Conservation (phyloP, 345 rosid species). For the Capsella bursapastoris region DNA sequence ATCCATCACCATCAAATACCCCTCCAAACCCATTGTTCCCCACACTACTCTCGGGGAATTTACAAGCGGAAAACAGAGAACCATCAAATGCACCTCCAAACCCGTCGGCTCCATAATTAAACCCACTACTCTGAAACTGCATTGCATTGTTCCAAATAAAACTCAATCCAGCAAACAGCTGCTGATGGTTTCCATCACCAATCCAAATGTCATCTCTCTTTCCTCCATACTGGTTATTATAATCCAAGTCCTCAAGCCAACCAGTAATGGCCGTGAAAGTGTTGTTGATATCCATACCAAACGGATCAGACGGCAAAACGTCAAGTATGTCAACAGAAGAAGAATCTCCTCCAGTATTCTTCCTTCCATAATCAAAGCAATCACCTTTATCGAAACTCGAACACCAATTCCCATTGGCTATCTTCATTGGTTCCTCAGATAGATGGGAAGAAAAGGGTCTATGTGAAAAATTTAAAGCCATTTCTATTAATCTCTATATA, state of each 20-base stretch:
- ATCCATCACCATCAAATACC: constrained; percentile 37
- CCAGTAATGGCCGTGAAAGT: constrained; percentile 84
- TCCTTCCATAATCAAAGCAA: constrained; percentile 66
- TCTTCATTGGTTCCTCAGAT: constrained; percentile 78
- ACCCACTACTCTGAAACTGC: constrained; percentile 55
- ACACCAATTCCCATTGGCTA: constrained; percentile 63
- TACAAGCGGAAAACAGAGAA: not conserved
- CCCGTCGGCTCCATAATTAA: constrained; percentile 13
- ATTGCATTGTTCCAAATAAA: constrained; percentile 80
- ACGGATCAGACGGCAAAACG: constrained; percentile 92
- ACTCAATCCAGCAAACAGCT: constrained; percentile 76
- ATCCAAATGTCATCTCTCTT: constrained; percentile 50
- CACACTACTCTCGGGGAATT: constrained; percentile 51
- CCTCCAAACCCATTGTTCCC: constrained; percentile 31
- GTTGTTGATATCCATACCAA: constrained; percentile 74
- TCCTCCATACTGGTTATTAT: constrained; percentile 52
- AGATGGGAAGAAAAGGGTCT: constrained; percentile 63
- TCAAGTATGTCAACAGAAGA: constrained; percentile 80
- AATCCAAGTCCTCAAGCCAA: constrained; percentile 91
- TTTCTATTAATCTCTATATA: constrained; percentile 45
- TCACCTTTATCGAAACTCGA: constrained; percentile 53
- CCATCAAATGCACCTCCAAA: constrained; percentile 37
- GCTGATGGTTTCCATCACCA: constrained; percentile 54
- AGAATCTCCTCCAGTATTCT: constrained; percentile 52
- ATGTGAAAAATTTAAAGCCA: constrained; percentile 91